These are phyloP conservation scores for Cymbopogon citratus DNA, from an alignment of 176 grass and related monocot species.

Conservation along the genomic window DNA sequence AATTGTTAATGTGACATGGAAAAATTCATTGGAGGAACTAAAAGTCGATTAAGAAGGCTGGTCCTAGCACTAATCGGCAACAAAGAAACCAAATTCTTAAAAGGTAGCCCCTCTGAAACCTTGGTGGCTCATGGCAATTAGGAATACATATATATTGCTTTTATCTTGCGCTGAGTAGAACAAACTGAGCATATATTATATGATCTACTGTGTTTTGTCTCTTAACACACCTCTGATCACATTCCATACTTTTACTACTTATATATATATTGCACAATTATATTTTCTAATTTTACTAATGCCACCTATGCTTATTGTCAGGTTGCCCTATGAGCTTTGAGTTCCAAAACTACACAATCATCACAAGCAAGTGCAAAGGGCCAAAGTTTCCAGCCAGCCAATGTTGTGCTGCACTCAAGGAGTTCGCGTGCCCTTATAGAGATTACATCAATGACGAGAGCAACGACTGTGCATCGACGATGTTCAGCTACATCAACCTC, in stretches of 20 bases:
- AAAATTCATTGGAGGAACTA: background rate
- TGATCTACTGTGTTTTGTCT: background rate
- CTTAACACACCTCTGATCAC: background rate
- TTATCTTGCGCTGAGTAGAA: background rate
- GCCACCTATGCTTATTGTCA: conserved; percentile 18
- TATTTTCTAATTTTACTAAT: background rate
- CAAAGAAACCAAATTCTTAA: background rate
- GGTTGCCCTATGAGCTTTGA: conserved; percentile 63
- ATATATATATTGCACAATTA: background rate
- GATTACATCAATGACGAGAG: conserved; percentile 42
- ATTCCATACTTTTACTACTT: conserved; percentile 14
- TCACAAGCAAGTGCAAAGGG: conserved; percentile 76
- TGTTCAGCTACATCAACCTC: conserved; percentile 79
- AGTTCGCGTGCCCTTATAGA: conserved; percentile 58
- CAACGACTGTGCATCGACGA: conserved; percentile 46
- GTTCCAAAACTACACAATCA: conserved; percentile 66
- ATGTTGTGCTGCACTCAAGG: conserved; percentile 52
- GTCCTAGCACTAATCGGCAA: background rate
- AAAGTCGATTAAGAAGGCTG: background rate
- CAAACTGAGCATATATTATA: background rate
- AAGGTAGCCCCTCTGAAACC: background rate
- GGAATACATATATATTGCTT: background rate
- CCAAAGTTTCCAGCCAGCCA: conserved; percentile 37
- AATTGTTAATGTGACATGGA: background rate
- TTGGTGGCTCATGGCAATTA: background rate